phyloP scores from a whole-genome alignment of 2,329 filamentous ascomycete genomes.

The Metarhizium album region DNA sequence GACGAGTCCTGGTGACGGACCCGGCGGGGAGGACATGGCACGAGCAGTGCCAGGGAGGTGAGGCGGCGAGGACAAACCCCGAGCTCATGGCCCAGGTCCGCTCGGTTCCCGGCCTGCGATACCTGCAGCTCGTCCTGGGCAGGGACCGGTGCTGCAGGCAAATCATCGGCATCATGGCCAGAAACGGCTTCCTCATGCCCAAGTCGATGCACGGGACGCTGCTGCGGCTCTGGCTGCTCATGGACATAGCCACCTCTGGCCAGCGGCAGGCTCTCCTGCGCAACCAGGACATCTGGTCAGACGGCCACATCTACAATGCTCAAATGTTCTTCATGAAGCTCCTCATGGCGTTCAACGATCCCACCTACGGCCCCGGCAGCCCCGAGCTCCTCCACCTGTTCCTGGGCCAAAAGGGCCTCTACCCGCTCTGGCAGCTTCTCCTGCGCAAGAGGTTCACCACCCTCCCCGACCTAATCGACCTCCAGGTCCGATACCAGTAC shows the following conservation, averaged over 20 bases:
- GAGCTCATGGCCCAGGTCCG: slow-evolving; percentile 24
- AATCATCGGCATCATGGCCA: slow-evolving; percentile 51
- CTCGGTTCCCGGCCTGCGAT: slow-evolving; percentile 51
- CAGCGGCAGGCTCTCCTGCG: slow-evolving; percentile 44
- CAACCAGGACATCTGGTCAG: slow-evolving; percentile 42
- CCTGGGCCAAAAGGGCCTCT: slow-evolving; percentile 46
- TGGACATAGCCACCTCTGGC: slow-evolving; percentile 51
- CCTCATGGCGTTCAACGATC: slow-evolving; percentile 57
- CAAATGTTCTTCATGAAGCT: slow-evolving; percentile 63
- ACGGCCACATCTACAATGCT: slow-evolving; percentile 49
- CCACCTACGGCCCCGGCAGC: slow-evolving; percentile 40
- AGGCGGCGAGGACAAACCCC: slow-evolving; percentile 3
- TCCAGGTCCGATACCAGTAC: slow-evolving; percentile 49
- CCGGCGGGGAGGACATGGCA: slow-evolving; percentile 37
- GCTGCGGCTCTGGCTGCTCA: slow-evolving; percentile 61
- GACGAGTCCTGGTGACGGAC: slow-evolving; percentile 45
- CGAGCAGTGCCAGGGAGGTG: slow-evolving; percentile 9
- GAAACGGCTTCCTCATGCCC: slow-evolving; percentile 47
- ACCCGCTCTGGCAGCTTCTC: slow-evolving; percentile 49
- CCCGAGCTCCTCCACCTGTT: slow-evolving; percentile 45
- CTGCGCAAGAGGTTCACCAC: slow-evolving; percentile 41
- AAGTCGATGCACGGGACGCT: slow-evolving; percentile 33
- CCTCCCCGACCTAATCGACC: slow-evolving; percentile 39
- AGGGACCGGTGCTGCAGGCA: slow-evolving; percentile 46
- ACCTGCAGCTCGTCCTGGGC: slow-evolving; percentile 55